Conservation (phyloP, 257 asterid species). For the Solanum pimpinellifolium region DNA sequence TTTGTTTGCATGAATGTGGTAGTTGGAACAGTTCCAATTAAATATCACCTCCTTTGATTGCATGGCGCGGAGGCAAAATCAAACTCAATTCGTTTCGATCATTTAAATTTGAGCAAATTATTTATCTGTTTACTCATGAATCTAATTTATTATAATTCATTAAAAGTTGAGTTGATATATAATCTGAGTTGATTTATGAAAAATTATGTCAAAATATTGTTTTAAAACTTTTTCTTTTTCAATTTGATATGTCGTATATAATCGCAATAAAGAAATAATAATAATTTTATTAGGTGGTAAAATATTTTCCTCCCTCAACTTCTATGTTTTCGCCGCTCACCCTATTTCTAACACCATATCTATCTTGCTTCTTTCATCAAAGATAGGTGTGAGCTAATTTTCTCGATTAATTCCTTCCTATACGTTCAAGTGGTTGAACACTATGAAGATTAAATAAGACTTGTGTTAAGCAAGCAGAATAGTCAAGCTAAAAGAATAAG, state of each 20-base stretch:
- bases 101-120: fast-evolving
- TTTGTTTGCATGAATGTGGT: not conserved
- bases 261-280: no score
- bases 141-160: no score
- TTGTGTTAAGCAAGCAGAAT: not conserved
- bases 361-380: no score
- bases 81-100: fast-evolving
- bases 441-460: not conserved
- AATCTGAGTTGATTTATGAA: no score
- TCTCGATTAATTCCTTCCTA: not conserved
- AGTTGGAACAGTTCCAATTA: not conserved
- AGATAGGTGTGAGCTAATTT: not conserved
- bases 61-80: not conserved
- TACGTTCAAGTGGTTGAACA: not conserved
- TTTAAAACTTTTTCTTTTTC: no score
- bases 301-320: not conserved
- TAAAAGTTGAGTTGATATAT: no score
- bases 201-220: fast-evolving
- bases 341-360: not conserved
- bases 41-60: not conserved
- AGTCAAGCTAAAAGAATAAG: not conserved
- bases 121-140: no score
- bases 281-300: not conserved
- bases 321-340: not conserved
- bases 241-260: no score